phyloP scores from a whole-genome alignment of 225 moss, liverwort and hornwort species.

The Takakia lepidozioides region DNA sequence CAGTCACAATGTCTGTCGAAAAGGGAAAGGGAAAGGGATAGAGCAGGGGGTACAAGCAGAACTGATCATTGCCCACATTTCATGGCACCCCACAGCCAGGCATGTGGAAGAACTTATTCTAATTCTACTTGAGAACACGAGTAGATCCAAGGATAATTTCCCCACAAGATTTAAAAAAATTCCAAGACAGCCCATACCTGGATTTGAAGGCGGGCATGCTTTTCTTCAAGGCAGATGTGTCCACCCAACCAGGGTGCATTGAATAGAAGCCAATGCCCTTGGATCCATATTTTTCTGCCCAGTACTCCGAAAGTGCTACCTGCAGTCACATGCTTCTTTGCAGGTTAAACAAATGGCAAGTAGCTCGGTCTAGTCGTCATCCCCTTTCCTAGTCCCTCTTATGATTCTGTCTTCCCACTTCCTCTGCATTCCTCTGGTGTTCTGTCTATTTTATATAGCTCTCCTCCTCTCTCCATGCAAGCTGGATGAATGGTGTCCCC shows the following conservation, averaged over 20 bases:
- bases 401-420: no score
- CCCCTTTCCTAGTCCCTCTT: no score
- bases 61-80: neutral
- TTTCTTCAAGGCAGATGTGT: constrained; percentile 35
- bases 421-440: no score
- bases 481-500: neutral
- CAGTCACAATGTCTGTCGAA: no score
- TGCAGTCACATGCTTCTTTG: constrained; percentile 6
- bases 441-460: neutral
- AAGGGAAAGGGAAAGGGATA: no score
- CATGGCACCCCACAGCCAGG: neutral
- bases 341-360: neutral
- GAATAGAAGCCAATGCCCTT: constrained; percentile 53
- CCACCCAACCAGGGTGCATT: constrained; percentile 83
- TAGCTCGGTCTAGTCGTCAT: neutral
- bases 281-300: constrained; percentile 48
- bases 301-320: constrained; percentile 65
- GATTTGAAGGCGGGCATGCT: constrained; percentile 61
- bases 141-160: no score
- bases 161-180: neutral
- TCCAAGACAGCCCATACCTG: constrained; percentile 29
- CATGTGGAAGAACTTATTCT: neutral
- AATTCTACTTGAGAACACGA: neutral
- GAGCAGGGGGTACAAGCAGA: neutral
- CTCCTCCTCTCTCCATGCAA: no score